Evolutionary conservation across 768 basidiomycete species (phyloP), one percentile per base, ranked within the genome.

Genomic region (Trametes cingulata): DNA sequence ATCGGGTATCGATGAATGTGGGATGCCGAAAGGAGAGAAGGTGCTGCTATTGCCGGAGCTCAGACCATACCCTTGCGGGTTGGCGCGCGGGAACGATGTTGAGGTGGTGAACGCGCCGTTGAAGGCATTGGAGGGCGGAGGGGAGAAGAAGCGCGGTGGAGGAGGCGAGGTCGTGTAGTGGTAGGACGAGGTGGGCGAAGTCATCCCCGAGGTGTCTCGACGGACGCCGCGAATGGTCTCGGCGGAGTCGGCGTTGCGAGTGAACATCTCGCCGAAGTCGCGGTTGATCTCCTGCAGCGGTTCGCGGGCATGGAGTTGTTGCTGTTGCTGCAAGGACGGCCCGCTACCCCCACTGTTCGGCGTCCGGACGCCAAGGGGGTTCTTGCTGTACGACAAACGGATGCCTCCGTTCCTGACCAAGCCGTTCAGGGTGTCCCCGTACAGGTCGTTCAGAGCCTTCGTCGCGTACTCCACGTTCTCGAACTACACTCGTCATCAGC

Each of bases 371-470:
- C 95, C 95, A n/a, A 98, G 82, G 7, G 95, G 95, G 72, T 98
- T 97, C 83, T 97, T 98, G 76, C 94, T 96, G 75, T 96, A 99
- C 7, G 95, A 97, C 55, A 99, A 76, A 40, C 97, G 87, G 61
- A 99, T 98, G n/a, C 93, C 92, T 41, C 88, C 90, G 61, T 93
- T 92, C 76, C 97, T 98, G 71, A 99, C 90, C 25, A 95, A 77
- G 8, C 96, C 95, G 60, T 86, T 85, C 41, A 99, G 79, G n/a
- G 85, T 92, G 70, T 95, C 83, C 24, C 97, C 97, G 57, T 97
- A 94, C 61, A 98, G 78, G 47, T 95, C 90, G 59, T 88, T 84
- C 68, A 98, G 80, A n/a, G 96, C 91, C 71, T 84, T 86, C 8
- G 92, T 86, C 10, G 97, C 97, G 69, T 78, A 85, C 10, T 78